These are phyloP conservation scores for Creolimax fragrantissima DNA, from an alignment of 78 protist genomes.

Conservation along the genomic window DNA sequence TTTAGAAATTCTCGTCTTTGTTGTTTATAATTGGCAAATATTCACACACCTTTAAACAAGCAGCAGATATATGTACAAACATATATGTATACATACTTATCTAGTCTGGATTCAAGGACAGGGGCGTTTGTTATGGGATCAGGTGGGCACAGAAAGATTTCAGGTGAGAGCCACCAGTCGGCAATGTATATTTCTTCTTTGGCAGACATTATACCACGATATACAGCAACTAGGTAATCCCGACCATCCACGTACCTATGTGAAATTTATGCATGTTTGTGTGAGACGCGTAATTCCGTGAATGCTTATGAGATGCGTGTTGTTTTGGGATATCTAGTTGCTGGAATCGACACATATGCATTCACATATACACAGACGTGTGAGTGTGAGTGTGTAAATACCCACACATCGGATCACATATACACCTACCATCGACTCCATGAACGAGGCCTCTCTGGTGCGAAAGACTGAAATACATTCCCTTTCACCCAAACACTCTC, in stretches of 20 bases:
- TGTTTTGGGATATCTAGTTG: too few relatives aligned
- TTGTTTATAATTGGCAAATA: too few relatives aligned
- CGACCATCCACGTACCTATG: slow-evolving; percentile 30
- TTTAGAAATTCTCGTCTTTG: too few relatives aligned
- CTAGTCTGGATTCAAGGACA: not conserved
- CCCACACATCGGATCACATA: too few relatives aligned
- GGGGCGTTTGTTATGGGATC: not conserved
- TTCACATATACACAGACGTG: not conserved
- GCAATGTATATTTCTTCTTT: not conserved
- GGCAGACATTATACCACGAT: not conserved
- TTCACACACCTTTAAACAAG: too few relatives aligned
- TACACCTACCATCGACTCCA: not conserved
- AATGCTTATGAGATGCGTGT: not conserved
- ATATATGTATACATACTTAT: not conserved
- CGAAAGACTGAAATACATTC: slow-evolving; percentile 12
- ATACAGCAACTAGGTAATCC: not conserved
- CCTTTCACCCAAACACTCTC: not conserved
- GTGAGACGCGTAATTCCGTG: not conserved
- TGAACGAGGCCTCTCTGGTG: not conserved
- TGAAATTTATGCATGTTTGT: not conserved
- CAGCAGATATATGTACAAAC: not conserved
- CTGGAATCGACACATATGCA: not conserved
- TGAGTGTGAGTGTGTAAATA: too few relatives aligned
- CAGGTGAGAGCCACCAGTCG: slow-evolving; percentile 39
- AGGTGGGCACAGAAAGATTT: slow-evolving; percentile 17